Base-by-base conservation (phyloP, 768 basidiomycete species). In the Serendipita sp. region DNA sequence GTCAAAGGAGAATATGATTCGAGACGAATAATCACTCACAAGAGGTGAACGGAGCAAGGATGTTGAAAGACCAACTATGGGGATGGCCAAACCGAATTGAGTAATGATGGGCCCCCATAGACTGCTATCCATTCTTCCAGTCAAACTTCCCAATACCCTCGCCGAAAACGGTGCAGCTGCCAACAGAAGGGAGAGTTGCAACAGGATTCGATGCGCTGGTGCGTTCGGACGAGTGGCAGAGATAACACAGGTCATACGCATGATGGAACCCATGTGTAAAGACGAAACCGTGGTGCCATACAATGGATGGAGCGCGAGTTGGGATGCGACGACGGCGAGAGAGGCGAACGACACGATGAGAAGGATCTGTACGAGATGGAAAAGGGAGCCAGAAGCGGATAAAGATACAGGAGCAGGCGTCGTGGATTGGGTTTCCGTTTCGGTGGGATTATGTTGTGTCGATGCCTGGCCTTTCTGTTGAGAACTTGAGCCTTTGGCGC, bases 231-330 rank as follows among this genome's bases (percentile, higher is more conserved):
- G 73, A 16, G 78, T 72, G 1, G 70, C 71, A 28, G 78, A 72
- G 64, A 71, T 73, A 47, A 77, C 74, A 30, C 71, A 74, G n/a
- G 71, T 70, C 4, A 67, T 66, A 72, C 76, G 70, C 10, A 77
- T 69, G 44, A 78, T 66, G 65, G 77, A 75, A 54, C 72, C 70
- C 5, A 89, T 74, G 44, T 83, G 75, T 64, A 77, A 75, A 0
- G 74, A 75, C 1, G 84, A 81, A 0, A 86, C 81, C 4, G 78
- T 76, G 11, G 79, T 75, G 54, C 84, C 88, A 71, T 89, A 90
- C 2, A 89, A 74, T 15, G 89, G 89, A 64, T 78, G 73, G n/a
- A 91, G 70, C 7, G 82, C 78, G 38, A 81, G 82, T 71, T 81
- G 79, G 70, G 89, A 88, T 3, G 80, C 74, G 68, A 81, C 83